A percentile compares a stretch with the other conserved stretches of the same genome.
Conservation (phyloP, 306 rosid species). For the Alnus glutinosa region DNA sequence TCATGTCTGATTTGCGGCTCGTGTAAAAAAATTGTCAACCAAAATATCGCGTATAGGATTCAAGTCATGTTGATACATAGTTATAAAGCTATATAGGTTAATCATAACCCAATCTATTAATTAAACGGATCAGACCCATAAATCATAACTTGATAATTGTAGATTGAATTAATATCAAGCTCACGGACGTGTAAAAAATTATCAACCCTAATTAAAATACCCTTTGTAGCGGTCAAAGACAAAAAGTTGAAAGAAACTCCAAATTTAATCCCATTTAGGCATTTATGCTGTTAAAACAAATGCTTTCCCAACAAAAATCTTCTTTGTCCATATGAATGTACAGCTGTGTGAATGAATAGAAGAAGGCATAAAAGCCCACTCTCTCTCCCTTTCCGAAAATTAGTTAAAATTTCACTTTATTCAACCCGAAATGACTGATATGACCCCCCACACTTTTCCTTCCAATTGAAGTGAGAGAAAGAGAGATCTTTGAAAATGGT, state of each 20-base stretch:
- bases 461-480: background rate
- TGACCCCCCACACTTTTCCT: constrained; percentile 20
- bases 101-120: no score
- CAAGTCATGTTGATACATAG: no score
- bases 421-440: constrained; percentile 29
- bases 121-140: no score
- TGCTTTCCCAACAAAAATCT: constrained; percentile 19
- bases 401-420: constrained; percentile 25
- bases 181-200: no score
- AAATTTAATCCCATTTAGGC: background rate
- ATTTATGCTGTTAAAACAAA: background rate
- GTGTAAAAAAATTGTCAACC: no score
- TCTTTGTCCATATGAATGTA: constrained; percentile 17
- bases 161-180: no score
- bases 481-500: constrained; percentile 17
- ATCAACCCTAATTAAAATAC: background rate
- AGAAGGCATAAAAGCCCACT: constrained; percentile 11
- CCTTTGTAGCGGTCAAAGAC: no score
- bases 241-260: background rate
- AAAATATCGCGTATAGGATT: no score
- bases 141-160: no score
- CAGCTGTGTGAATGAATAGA: constrained; percentile 41
- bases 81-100: no score
- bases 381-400: constrained; percentile 30
- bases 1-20: no score